Conservation (phyloP, 2,329 filamentous ascomycete species). For the Raffaelea albimanens region DNA sequence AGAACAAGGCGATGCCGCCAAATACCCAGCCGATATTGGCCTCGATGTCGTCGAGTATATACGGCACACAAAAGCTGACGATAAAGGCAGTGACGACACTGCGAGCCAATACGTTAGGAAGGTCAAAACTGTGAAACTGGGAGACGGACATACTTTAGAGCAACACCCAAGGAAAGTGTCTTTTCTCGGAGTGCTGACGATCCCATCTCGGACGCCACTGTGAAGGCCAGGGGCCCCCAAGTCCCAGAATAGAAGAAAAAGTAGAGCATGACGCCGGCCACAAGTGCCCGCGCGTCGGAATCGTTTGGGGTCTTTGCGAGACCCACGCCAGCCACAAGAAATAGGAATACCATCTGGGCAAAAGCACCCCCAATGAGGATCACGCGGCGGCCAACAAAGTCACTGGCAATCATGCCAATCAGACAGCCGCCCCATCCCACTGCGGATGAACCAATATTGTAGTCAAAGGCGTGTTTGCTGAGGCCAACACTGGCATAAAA, state of each 20-base stretch:
- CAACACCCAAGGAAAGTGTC: slow-evolving; percentile 6
- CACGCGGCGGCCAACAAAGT: slow-evolving; percentile 5
- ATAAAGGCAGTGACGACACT: slow-evolving; percentile 2
- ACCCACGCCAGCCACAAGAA: slow-evolving; percentile 5
- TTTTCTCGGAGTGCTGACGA: slow-evolving; percentile 3
- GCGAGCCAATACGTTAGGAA: too few species aligned
- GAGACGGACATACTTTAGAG: slow-evolving; percentile 1
- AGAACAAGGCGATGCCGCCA: slow-evolving; percentile 4
- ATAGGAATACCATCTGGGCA: slow-evolving; percentile 3
- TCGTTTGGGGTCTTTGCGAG: slow-evolving; percentile 1
- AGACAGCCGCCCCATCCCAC: slow-evolving; percentile 5
- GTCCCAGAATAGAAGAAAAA: slow-evolving; percentile 7
- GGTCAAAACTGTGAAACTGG: neutral
- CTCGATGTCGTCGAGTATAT: slow-evolving; percentile 6
- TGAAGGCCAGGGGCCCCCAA: slow-evolving; percentile 3
- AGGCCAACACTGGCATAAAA: slow-evolving; percentile 7
- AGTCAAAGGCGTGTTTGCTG: slow-evolving; percentile 5
- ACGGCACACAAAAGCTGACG: slow-evolving; percentile 7
- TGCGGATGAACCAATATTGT: slow-evolving; percentile 7
- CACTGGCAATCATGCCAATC: slow-evolving; percentile 6
- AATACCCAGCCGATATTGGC: slow-evolving; percentile 8
- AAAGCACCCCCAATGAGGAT: slow-evolving; percentile 4
- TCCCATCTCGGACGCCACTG: slow-evolving; percentile 3
- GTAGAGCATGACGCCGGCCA: slow-evolving; percentile 5
- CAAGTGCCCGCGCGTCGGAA: slow-evolving; percentile 1